Conservation (phyloP, 768 basidiomycete species). For the Chiua virens region DNA sequence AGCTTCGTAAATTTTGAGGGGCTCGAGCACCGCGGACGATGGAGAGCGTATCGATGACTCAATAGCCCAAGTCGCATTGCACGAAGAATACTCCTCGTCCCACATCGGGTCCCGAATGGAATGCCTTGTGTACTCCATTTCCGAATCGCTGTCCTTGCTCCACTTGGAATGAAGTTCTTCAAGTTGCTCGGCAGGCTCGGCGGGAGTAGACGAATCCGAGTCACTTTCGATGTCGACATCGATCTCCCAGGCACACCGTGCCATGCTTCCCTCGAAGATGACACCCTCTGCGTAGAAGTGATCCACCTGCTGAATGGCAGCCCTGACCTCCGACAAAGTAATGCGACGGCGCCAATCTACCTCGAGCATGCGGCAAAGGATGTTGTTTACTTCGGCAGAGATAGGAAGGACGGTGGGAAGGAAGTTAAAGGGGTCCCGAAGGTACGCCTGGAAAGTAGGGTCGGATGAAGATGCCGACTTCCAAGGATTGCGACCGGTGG, state of each 20-base stretch:
- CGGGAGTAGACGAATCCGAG: conserved; percentile 54
- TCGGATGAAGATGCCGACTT: conserved; percentile 81
- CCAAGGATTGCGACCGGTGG: conserved; percentile 96
- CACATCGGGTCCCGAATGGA: conserved; percentile 30
- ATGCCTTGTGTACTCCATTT: conserved; percentile 34
- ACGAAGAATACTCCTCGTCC: conserved; percentile 41
- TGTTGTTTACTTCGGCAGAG: conserved; percentile 67
- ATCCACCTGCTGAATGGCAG: conserved; percentile 53
- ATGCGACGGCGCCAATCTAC: conserved; percentile 61
- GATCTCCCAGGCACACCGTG: conserved; percentile 75
- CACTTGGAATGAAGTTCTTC: conserved; percentile 52
- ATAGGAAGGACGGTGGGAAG: conserved; percentile 85
- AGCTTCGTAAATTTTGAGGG: conserved; percentile 44
- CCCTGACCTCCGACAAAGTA: conserved; percentile 49
- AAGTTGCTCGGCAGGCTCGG: conserved; percentile 37
- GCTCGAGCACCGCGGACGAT: conserved; percentile 37
- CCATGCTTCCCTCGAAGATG: conserved; percentile 79
- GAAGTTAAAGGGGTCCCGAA: conserved; percentile 73
- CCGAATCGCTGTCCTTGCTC: conserved; percentile 51
- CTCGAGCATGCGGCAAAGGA: conserved; percentile 73
- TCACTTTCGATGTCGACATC: conserved; percentile 65
- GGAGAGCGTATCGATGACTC: conserved; percentile 52
- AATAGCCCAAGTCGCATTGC: conserved; percentile 54
- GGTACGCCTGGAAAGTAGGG: conserved; percentile 87
- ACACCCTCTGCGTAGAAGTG: conserved; percentile 75